These are phyloP conservation scores for Chaetomium fimeti DNA, from an alignment of 495 filamentous ascomycete genomes.

Conservation along the genomic window DNA sequence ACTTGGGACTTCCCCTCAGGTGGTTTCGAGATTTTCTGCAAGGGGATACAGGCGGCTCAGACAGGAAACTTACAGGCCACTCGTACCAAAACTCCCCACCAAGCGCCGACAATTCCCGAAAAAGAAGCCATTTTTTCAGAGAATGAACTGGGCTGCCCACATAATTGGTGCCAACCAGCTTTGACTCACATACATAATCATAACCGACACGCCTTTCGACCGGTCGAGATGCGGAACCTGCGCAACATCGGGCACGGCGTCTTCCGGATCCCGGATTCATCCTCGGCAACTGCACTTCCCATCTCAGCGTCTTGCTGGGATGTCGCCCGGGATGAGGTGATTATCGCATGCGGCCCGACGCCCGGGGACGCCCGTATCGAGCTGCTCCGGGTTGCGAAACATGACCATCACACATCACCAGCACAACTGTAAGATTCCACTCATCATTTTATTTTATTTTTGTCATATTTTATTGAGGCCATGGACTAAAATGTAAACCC, in stretches of 20 bases:
- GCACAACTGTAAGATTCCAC: slow-evolving; percentile 46
- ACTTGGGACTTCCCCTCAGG: background rate
- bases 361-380: slow-evolving; percentile 61
- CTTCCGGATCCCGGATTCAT: slow-evolving; percentile 50
- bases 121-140: slow-evolving; percentile 13
- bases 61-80: too few relatives aligned
- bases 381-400: slow-evolving; percentile 55
- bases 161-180: background rate
- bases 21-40: background rate
- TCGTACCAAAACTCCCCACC: background rate
- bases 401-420: slow-evolving; percentile 36
- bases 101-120: slow-evolving; percentile 24
- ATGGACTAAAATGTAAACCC: background rate
- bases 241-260: slow-evolving; percentile 65
- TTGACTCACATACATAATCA: background rate
- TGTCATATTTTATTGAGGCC: background rate
- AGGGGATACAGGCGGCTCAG: background rate
- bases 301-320: slow-evolving; percentile 79
- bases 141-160: slow-evolving; percentile 11
- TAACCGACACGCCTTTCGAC: background rate
- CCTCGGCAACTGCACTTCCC: slow-evolving; percentile 29
- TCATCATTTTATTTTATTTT: background rate
- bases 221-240: slow-evolving; percentile 68
- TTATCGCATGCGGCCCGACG: slow-evolving; percentile 75
- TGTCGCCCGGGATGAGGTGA: slow-evolving; percentile 62